Base-by-base conservation (phyloP, 2,329 filamentous ascomycete species). In the Aschersonia sp. region DNA sequence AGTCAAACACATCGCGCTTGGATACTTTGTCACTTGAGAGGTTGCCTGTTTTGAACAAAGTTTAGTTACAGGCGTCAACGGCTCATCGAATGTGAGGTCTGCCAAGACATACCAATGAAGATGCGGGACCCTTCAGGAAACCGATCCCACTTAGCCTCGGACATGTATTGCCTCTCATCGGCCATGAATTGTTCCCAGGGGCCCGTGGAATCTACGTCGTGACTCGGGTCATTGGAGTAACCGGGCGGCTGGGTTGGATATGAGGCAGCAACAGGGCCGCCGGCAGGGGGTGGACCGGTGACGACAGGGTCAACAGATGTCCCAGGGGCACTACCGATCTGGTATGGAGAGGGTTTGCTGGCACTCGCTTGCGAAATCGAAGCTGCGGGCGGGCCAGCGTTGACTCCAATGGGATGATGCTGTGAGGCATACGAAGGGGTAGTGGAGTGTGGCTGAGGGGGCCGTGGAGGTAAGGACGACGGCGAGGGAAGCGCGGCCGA, bases 21-120 rank as follows among this genome's bases (percentile, higher is more conserved):
- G 87, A 92, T 10, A 95, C 89, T 60, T 89, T 83, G 62, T 97
- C 91, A 47, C 85, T 91, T 2, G 89, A 89, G 9, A 98, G 74
- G 61, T 97, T 98, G 48, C 89, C 89, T 87, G 59, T 35, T 9
- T 29, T 5, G 29, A 9, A 28, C 9, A 12, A 10, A 42, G 6
- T 9, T 42, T 3, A 42, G 40, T 20, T 20, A n/a, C 40, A 5
- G 10, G 6, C 9, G 6, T n/a, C 40, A 5, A 28, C 20, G 10
- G 9, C 9, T 42, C 6, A 20, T 20, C n/a, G 10, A 5, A 42
- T n/a, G 10, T 42, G 10, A 5, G 20, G 6, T 42, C n/a, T 20
- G 9, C 53, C 53, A 55, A 55, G 59, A 20, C 76, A 61, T 73
- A 87, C 85, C 86, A 61, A 92, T 86, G 59, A 91, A 91, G 46